Conservation (phyloP, 2,329 filamentous ascomycete genomes). For the Alternaria ventricosa region DNA sequence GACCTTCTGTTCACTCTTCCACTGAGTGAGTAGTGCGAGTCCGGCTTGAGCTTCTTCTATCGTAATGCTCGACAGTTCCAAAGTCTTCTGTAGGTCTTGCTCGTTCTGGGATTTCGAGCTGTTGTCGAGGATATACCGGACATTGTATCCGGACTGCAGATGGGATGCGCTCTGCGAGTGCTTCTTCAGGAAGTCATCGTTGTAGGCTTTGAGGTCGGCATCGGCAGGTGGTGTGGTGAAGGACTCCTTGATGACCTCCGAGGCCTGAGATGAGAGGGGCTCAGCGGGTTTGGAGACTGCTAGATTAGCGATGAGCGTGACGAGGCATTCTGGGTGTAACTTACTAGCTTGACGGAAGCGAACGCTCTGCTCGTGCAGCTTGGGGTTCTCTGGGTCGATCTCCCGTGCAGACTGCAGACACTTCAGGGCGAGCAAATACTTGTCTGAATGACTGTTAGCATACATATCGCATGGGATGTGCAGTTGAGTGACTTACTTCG, state of each 20-base stretch:
- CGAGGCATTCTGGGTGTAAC: constrained; percentile 7
- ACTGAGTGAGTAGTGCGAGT: constrained; percentile 58
- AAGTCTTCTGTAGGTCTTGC: constrained; percentile 66
- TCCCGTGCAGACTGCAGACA: constrained; percentile 77
- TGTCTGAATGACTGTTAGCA: constrained; percentile 62
- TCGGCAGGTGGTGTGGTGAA: constrained; percentile 66
- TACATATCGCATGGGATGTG: not conserved
- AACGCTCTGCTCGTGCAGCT: constrained; percentile 76
- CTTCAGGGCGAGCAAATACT: constrained; percentile 85
- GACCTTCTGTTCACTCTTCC: constrained; percentile 57
- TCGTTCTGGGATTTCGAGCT: constrained; percentile 64
- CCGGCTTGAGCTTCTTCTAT: constrained; percentile 65
- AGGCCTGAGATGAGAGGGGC: constrained; percentile 68
- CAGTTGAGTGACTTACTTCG: constrained; percentile 67
- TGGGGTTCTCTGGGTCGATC: constrained; percentile 72
- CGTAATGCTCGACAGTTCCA: constrained; percentile 60
- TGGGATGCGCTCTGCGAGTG: constrained; percentile 69
- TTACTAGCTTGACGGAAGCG: constrained; percentile 68
- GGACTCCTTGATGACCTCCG: constrained; percentile 72
- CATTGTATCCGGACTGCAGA: constrained; percentile 68
- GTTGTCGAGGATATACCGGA: constrained; percentile 64
- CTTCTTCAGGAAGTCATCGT: constrained; percentile 68
- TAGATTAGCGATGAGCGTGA: constrained; percentile 8
- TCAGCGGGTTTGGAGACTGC: constrained; percentile 48
- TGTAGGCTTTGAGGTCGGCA: constrained; percentile 67